phyloP scores from a whole-genome alignment of 805 yeast genomes.

The Alloascoidea hylecoeti region DNA sequence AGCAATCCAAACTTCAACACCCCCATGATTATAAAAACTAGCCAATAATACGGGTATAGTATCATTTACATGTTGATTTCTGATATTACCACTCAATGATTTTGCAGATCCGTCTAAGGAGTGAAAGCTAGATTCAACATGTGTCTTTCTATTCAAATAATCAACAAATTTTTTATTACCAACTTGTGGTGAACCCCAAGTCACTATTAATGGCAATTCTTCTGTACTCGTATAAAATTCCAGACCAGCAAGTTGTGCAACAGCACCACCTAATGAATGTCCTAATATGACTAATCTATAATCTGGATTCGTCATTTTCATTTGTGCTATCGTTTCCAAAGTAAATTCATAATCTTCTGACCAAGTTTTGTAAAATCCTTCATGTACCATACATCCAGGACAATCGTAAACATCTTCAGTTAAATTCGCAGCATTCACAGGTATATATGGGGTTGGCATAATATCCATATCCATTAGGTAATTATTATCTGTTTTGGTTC shows the following conservation, averaged over 20 bases:
- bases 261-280: background rate
- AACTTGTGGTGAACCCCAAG: background rate
- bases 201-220: too few relatives aligned
- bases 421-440: background rate
- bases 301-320: background rate
- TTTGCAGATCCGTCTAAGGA: background rate
- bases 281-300: background rate
- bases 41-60: background rate
- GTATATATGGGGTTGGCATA: background rate
- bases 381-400: background rate
- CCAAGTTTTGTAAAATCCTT: conserved; percentile 1
- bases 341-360: background rate
- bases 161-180: background rate
- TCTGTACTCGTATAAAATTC: too few relatives aligned
- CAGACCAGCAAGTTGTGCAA: background rate
- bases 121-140: background rate
- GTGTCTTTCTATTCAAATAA: background rate
- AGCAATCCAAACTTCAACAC: background rate
- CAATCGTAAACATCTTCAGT: background rate
- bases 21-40: background rate
- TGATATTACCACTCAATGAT: background rate
- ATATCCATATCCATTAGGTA: background rate
- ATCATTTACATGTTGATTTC: background rate
- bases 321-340: background rate
- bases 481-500: background rate